A percentile compares a stretch with the other conserved stretches of the same genome.
These are phyloP conservation scores for Sutorius eximius DNA, from an alignment of 1,284 basidiomycete genomes.

Conservation along the genomic window DNA sequence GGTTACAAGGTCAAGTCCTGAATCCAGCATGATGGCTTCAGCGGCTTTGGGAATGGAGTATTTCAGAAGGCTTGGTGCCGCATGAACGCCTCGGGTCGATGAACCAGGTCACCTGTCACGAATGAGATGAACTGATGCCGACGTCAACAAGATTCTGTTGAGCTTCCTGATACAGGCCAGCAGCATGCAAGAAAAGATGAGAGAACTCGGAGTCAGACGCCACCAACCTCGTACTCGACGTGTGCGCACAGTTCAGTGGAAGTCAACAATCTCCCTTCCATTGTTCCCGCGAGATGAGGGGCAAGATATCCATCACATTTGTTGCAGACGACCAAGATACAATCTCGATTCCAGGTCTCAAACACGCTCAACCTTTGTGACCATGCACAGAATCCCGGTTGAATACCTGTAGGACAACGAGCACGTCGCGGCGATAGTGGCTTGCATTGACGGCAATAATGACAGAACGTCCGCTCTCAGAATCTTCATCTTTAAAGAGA, in stretches of 20 bases:
- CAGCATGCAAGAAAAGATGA: not conserved
- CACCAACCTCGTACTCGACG: slow-evolving; percentile 14
- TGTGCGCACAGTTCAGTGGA: slow-evolving; percentile 1
- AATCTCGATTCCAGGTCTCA: not conserved
- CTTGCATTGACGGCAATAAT: not conserved
- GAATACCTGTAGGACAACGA: not conserved
- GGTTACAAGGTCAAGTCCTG: not conserved
- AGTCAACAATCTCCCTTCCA: slow-evolving; percentile 26
- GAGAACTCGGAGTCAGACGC: not conserved
- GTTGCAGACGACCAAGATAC: not conserved
- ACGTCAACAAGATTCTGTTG: not conserved
- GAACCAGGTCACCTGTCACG: not conserved
- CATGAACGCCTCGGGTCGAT: not conserved
- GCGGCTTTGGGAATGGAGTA: not conserved
- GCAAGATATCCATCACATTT: not conserved
- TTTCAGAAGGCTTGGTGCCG: not conserved
- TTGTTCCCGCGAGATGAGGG: slow-evolving; percentile 17
- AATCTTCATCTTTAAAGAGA: not conserved
- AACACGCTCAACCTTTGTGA: not conserved
- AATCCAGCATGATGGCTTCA: not conserved
- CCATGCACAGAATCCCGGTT: not conserved
- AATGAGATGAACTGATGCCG: not conserved
- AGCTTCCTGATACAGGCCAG: not conserved
- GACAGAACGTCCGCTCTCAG: too few species aligned
- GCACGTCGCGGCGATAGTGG: not conserved